phyloP scores from a whole-genome alignment of 1,139 yeast genomes.

The Debaryomyces fabryi region DNA sequence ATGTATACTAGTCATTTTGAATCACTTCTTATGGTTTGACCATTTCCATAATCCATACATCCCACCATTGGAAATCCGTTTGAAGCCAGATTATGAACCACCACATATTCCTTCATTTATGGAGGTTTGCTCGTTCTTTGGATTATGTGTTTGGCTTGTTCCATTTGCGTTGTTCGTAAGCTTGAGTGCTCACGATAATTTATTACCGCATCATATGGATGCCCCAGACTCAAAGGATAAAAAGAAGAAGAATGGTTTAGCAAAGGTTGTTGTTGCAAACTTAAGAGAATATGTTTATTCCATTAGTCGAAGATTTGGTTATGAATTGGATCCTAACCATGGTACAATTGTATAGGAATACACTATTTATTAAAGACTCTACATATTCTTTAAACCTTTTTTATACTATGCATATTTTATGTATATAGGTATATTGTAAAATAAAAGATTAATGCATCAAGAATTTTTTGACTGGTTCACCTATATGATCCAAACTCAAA shows the following conservation, averaged over 20 bases:
- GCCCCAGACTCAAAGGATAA: slow-evolving; percentile 30
- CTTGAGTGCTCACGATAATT: slow-evolving; percentile 88
- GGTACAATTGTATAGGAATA: slow-evolving; percentile 46
- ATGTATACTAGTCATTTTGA: slow-evolving; percentile 71
- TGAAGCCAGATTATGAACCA: slow-evolving; percentile 59
- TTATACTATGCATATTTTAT: slow-evolving; percentile 1
- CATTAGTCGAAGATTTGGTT: slow-evolving; percentile 57
- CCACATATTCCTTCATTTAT: slow-evolving; percentile 80
- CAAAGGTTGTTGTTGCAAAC: slow-evolving; percentile 63
- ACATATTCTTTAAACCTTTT: not conserved
- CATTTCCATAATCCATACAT: slow-evolving; percentile 73
- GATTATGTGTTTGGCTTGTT: slow-evolving; percentile 88
- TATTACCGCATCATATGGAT: slow-evolving; percentile 64
- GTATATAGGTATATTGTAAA: not conserved
- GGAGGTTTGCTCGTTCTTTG: slow-evolving; percentile 92
- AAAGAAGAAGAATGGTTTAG: slow-evolving; percentile 40
- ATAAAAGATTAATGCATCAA: slow-evolving; percentile 13
- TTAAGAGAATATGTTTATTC: slow-evolving; percentile 54
- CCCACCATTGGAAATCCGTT: slow-evolving; percentile 58
- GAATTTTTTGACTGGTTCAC: slow-evolving; percentile 71
- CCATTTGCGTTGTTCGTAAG: slow-evolving; percentile 94
- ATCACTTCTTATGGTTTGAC: slow-evolving; percentile 90
- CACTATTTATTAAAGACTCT: slow-evolving; percentile 1
- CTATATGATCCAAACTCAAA: slow-evolving; percentile 76
- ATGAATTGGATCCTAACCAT: slow-evolving; percentile 62